These are phyloP conservation scores for Aspergillus homomorphus DNA, from an alignment of 495 filamentous ascomycete species.

Conservation along the genomic window DNA sequence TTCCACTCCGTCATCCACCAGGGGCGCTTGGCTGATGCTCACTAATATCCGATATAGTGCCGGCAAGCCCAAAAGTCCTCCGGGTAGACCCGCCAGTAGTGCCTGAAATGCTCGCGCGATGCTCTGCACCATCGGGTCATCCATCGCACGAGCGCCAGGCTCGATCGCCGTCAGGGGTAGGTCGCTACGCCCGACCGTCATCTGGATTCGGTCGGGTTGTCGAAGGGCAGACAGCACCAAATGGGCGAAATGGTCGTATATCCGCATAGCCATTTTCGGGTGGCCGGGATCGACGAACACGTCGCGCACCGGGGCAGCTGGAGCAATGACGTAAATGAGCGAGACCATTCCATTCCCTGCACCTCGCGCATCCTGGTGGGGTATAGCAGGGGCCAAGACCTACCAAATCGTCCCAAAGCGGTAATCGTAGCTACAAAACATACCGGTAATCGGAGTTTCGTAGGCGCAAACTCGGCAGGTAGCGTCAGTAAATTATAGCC, in stretches of 20 bases:
- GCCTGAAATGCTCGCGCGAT: conserved; percentile 71
- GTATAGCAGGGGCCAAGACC: conserved; percentile 16
- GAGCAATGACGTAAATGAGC: conserved; percentile 3
- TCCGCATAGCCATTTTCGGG: conserved; percentile 27
- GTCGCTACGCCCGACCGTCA: conserved; percentile 28
- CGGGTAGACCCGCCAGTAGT: conserved; percentile 66
- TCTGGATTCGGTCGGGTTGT: conserved; percentile 30
- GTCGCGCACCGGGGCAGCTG: conserved; percentile 24
- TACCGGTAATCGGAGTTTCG: conserved; percentile 63
- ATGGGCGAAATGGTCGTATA: conserved; percentile 40
- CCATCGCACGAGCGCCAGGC: conserved; percentile 13
- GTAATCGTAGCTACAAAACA: conserved; percentile 70
- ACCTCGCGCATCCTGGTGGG: conserved; percentile 1
- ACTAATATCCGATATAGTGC: conserved; percentile 63
- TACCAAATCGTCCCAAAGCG: conserved; percentile 66
- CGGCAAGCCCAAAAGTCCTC: conserved; percentile 69
- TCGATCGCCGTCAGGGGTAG: conserved; percentile 26
- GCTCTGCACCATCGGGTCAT: conserved; percentile 54
- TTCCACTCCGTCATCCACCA: conserved; percentile 43
- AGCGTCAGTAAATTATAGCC: conserved; percentile 66
- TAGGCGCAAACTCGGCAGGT: conserved; percentile 62
- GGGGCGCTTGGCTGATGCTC: conserved; percentile 56
- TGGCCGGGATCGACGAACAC: conserved; percentile 37
- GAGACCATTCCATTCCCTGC: neutral
- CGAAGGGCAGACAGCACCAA: conserved; percentile 36